Base-by-base conservation (phyloP, 306 rosid species). In the Styphnolobium japonicum region DNA sequence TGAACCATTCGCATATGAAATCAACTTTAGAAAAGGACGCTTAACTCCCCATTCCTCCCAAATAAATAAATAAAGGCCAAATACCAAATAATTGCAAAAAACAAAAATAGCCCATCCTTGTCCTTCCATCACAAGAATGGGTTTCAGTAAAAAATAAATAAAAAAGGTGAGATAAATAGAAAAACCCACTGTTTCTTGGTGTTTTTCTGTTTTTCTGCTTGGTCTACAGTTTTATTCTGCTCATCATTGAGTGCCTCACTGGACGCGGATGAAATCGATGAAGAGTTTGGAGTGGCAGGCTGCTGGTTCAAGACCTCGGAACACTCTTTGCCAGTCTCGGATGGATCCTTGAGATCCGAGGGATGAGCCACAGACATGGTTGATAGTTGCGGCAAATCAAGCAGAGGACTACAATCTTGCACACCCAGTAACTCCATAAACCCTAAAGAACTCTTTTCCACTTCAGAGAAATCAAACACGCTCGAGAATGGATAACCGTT, bases 241-340 rank as follows among this genome's bases (percentile, higher is more conserved):
- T 92, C 93, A 39, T 86, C 94, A 55, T 84, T 86, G 16, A 82
- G 19, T 3, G 96, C 87, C 46, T 92, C 97, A 49, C 93, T 88
- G 0, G 98, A 91, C 0, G 91, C 84, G 0, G 97, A 92, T 1
- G 98, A 94, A 66, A 92, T 89, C n/a, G 98, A 94, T 2, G 97
- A 92, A 39, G 95, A 91, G 83, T 92, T 94, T 0, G 98, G 93
- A 14, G 97, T 89, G 0, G 90, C 83, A 5, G 97, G 98, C 61
- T 84, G 89, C 5, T 80, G 89, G 43, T 90, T 92, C 87, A 71
- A 78, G 10, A 87, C 84, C 69, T 88, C 91, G 0, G 86, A 75
- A 57, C 77, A 73, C 61, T 89, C 89, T 56, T 87, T 85, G 1
- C 52, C 81, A 36, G 48, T 10, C 7, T 65, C 77, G 15, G 60